These are phyloP conservation scores for Verticillium alfalfae DNA, from an alignment of 2,329 filamentous ascomycete genomes.

Conservation along the genomic window DNA sequence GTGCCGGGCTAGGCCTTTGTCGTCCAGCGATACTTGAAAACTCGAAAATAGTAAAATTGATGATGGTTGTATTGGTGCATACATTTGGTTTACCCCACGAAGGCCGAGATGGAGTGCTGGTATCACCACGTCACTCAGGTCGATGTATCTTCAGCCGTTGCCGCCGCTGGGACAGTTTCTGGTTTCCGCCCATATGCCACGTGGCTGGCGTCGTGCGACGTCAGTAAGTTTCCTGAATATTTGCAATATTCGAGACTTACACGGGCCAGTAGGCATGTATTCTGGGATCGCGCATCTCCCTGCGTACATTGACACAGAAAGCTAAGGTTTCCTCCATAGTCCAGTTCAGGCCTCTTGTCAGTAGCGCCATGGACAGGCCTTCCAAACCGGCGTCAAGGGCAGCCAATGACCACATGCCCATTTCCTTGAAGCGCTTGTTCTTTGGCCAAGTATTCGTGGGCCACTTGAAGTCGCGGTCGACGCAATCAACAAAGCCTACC, in stretches of 20 bases:
- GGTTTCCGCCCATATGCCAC: neutral
- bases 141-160: neutral
- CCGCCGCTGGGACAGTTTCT: neutral
- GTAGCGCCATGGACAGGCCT: slow-evolving; percentile 22
- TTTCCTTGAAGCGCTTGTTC: slow-evolving; percentile 37
- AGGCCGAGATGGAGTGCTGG: too few relatives aligned
- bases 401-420: neutral
- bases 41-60: too few relatives aligned
- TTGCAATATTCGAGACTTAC: slow-evolving; percentile 14
- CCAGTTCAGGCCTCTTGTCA: slow-evolving; percentile 25
- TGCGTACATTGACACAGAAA: slow-evolving; percentile 19
- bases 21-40: too few relatives aligned
- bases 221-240: neutral
- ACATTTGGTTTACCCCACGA: too few relatives aligned
- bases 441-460: slow-evolving; percentile 42
- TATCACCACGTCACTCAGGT: too few relatives aligned
- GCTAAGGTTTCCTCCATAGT: slow-evolving; percentile 18
- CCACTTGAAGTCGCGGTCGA: slow-evolving; percentile 35
- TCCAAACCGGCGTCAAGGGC: slow-evolving; percentile 14
- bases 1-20: too few relatives aligned
- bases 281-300: slow-evolving; percentile 19
- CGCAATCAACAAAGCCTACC: slow-evolving; percentile 44
- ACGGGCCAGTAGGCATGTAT: slow-evolving; percentile 25
- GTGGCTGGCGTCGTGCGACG: neutral
- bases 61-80: too few relatives aligned